These are phyloP conservation scores for Salix suchowensis DNA, from an alignment of 345 rosid species.

Conservation along the genomic window DNA sequence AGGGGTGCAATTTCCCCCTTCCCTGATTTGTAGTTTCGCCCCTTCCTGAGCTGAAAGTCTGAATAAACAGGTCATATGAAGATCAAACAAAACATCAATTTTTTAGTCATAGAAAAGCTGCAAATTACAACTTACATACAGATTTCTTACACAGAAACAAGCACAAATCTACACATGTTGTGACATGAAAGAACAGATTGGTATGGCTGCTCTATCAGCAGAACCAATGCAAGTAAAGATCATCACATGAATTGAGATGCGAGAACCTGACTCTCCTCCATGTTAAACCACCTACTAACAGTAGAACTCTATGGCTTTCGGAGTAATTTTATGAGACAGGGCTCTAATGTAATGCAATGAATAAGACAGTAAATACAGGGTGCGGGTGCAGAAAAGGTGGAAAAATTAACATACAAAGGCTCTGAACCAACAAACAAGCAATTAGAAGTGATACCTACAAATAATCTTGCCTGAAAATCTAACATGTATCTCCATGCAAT, in stretches of 20 bases:
- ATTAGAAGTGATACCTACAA: not conserved
- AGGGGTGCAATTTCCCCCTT: too few relatives aligned
- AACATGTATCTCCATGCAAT: not conserved
- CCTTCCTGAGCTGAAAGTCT: not conserved
- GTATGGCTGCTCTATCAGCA: not conserved
- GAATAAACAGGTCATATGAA: not conserved
- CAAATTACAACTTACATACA: not conserved
- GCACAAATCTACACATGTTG: not conserved
- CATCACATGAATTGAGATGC: not conserved
- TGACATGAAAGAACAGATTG: not conserved
- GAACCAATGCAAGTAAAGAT: not conserved
- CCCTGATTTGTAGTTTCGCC: too few relatives aligned
- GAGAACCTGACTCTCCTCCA: not conserved
- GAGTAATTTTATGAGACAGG: not conserved
- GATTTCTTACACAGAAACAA: not conserved
- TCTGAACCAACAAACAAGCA: not conserved
- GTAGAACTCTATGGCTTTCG: not conserved
- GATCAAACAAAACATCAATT: not conserved
- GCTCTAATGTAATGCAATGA: not conserved
- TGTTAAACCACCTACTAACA: not conserved
- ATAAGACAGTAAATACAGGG: not conserved
- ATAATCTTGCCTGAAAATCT: not conserved
- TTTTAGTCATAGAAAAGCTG: not conserved
- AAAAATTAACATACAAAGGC: not conserved
- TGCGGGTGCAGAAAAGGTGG: not conserved